A percentile compares a stretch with the other conserved stretches of the same genome.
These are phyloP conservation scores for Tulasnella sp. DNA, from an alignment of 768 basidiomycete genomes.

Conservation along the genomic window DNA sequence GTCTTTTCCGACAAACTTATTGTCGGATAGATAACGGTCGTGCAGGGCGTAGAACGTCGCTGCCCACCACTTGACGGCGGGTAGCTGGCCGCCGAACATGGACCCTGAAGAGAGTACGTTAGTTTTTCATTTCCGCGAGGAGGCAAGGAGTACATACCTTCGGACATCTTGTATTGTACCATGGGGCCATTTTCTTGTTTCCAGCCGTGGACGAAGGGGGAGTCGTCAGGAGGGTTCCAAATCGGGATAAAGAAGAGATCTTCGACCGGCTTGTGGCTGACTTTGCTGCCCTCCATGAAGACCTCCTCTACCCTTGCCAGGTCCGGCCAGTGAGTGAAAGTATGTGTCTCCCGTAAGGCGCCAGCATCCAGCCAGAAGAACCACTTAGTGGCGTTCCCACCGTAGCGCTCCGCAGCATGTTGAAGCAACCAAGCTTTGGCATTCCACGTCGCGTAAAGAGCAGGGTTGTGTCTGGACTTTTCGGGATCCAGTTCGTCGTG, in stretches of 20 bases:
- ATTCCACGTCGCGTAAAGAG: conserved; percentile 45
- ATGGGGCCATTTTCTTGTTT: conserved; percentile 37
- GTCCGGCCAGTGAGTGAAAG: conserved; percentile 40
- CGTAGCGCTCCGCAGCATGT: conserved; percentile 26
- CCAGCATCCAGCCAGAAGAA: conserved; percentile 50
- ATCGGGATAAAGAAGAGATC: conserved; percentile 42
- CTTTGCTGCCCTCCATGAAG: conserved; percentile 29
- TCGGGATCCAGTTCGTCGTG: conserved; percentile 40
- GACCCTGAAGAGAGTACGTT: conserved; percentile 31
- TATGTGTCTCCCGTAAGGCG: conserved; percentile 36
- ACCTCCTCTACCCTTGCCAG: conserved; percentile 30
- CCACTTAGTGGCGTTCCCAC: conserved; percentile 34
- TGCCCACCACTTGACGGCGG: conserved; percentile 36
- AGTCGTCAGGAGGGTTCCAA: too few species aligned
- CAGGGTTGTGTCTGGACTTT: conserved; percentile 32
- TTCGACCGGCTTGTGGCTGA: conserved; percentile 27
- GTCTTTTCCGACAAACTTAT: conserved; percentile 46
- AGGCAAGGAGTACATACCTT: conserved; percentile 29
- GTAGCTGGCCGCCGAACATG: conserved; percentile 42
- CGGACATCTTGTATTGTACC: conserved; percentile 36
- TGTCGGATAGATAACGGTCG: conserved; percentile 36
- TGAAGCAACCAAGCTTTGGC: conserved; percentile 41
- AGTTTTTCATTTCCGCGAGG: conserved; percentile 6
- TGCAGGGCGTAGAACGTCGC: conserved; percentile 39
- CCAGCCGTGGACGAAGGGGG: conserved; percentile 29